A percentile compares a stretch with the other conserved stretches of the same genome.
phyloP scores from a whole-genome alignment of 768 basidiomycete species.

The Mycena venus region DNA sequence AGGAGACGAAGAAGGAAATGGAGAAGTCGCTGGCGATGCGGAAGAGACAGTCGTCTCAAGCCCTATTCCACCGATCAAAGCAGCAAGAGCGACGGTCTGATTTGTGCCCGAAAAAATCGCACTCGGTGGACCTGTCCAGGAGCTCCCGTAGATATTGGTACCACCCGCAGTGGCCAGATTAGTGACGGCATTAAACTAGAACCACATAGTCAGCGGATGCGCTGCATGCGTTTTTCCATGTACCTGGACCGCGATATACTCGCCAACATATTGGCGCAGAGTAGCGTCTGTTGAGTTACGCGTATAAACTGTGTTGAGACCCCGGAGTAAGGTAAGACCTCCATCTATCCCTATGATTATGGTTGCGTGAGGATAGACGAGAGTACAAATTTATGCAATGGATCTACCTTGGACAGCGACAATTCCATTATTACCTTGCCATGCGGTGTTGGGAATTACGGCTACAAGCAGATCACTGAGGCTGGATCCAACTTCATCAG shows the following conservation, averaged over 20 bases:
- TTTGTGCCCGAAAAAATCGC: no score
- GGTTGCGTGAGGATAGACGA: no score
- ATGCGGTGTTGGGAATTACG: neutral
- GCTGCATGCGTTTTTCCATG: neutral
- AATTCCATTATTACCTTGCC: conserved; percentile 11
- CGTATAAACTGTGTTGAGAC: neutral
- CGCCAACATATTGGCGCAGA: neutral
- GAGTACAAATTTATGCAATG: no score
- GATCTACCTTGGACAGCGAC: neutral
- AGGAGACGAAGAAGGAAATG: no score
- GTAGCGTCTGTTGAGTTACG: neutral
- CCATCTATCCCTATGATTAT: neutral
- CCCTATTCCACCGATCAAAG: no score
- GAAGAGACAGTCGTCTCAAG: no score
- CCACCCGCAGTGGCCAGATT: neutral
- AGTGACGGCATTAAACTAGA: neutral
- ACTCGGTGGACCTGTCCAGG: no score
- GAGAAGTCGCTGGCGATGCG: no score
- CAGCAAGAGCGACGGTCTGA: no score
- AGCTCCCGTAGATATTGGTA: no score
- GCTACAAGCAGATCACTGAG: neutral
- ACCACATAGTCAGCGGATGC: neutral
- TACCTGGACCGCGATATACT: no score
- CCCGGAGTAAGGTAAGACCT: neutral
- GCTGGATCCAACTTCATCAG: neutral